phyloP scores from a whole-genome alignment of 179 eudicot genomes.

The Amaranthus tricolor region DNA sequence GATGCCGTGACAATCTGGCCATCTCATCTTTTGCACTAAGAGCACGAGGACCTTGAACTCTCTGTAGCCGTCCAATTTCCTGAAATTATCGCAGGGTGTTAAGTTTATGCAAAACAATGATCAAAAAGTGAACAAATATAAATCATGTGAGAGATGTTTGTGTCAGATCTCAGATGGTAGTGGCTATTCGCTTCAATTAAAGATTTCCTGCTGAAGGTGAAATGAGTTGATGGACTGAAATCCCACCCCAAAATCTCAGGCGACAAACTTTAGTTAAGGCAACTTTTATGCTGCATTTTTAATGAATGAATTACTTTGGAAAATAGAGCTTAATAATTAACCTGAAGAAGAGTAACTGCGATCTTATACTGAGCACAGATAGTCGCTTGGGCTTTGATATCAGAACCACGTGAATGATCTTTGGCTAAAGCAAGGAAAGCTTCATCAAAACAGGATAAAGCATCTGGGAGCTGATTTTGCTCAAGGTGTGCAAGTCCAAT shows the following conservation, averaged over 20 bases:
- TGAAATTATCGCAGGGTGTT: slow-evolving; percentile 17
- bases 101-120: background rate
- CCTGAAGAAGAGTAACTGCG: slow-evolving; percentile 97
- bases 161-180: background rate
- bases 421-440: slow-evolving; percentile 96
- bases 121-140: no score
- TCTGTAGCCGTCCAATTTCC: slow-evolving; percentile 94
- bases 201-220: no score
- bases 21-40: slow-evolving; percentile 97
- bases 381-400: slow-evolving; percentile 97
- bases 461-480: slow-evolving; percentile 97
- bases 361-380: slow-evolving; percentile 99
- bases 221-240: background rate
- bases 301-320: background rate
- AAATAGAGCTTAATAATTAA: slow-evolving; percentile 7
- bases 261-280: background rate
- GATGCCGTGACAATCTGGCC: slow-evolving; percentile 88
- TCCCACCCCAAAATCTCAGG: background rate
- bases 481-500: slow-evolving; percentile 92
- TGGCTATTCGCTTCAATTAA: background rate
- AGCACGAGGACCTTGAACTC: slow-evolving; percentile 85
- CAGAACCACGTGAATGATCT: slow-evolving; percentile 95
- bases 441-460: slow-evolving; percentile 97
- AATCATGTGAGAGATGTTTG: background rate
- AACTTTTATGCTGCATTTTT: background rate